A percentile compares a stretch with the other conserved stretches of the same genome.
Evolutionary conservation across 176 grass and related monocot species (phyloP).

Genomic region (Avena atlantica): DNA sequence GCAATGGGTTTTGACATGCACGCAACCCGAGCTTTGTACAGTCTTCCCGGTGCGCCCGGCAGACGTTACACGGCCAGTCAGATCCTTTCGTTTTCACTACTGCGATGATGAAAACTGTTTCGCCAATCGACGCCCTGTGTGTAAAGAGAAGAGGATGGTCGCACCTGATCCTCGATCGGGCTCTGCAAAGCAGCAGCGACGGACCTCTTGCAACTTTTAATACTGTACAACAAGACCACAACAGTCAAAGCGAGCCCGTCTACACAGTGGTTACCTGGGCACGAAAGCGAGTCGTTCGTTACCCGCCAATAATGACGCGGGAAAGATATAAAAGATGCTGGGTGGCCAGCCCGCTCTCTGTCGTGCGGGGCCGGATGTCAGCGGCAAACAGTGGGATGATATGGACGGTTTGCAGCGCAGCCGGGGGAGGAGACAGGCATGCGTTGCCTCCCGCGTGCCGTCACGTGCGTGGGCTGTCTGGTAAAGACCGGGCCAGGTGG

Average conservation of each 20-base stretch:
- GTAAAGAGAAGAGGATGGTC: neutral
- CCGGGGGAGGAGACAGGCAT: neutral
- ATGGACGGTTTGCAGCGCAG: neutral
- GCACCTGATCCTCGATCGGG: neutral
- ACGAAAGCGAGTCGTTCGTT: neutral
- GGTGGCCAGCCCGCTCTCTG: neutral
- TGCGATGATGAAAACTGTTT: neutral
- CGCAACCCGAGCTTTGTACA: neutral
- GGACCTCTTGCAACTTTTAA: neutral
- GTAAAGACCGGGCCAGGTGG: conserved; percentile 34
- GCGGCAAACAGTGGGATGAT: neutral
- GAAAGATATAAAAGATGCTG: neutral
- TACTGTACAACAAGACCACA: neutral
- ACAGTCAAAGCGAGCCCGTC: conserved; percentile 10
- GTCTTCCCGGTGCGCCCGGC: neutral
- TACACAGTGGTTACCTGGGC: neutral
- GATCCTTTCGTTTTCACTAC: conserved; percentile 8
- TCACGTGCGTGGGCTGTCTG: conserved; percentile 48
- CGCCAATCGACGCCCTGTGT: neutral
- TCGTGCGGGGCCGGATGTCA: neutral
- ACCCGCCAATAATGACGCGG: conserved; percentile 29
- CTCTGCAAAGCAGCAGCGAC: neutral
- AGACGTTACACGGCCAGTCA: neutral
- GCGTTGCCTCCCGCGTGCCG: conserved; percentile 46
- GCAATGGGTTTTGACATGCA: neutral